Conservation (phyloP, 2,329 filamentous ascomycete species). For the Colletotrichum nymphaeae region DNA sequence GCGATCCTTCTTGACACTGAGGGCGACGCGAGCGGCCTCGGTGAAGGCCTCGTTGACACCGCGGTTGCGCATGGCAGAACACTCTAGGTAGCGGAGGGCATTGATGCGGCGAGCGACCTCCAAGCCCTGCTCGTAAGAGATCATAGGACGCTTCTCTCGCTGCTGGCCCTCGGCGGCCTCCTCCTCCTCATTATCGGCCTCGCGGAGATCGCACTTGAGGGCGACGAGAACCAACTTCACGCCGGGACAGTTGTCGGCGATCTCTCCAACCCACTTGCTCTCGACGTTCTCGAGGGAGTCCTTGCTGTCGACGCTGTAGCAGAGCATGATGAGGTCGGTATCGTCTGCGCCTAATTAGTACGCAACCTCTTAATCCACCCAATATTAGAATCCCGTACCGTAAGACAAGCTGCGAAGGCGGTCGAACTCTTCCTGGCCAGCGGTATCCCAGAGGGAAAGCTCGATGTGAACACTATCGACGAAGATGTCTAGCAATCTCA, state of each 20-base stretch:
- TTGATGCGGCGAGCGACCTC: slow-evolving; percentile 93
- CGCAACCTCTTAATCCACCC: not conserved
- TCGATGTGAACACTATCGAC: slow-evolving; percentile 98
- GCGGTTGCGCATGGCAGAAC: slow-evolving; percentile 97
- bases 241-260: slow-evolving; percentile 95
- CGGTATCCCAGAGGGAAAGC: slow-evolving; percentile 97
- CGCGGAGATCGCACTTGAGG: slow-evolving; percentile 95
- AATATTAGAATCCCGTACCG: slow-evolving; percentile 58
- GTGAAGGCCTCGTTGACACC: slow-evolving; percentile 99
- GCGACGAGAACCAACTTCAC: slow-evolving; percentile 96
- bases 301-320: slow-evolving; percentile 96
- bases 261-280: slow-evolving; percentile 98
- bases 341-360: slow-evolving; percentile 64
- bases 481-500: slow-evolving; percentile 80
- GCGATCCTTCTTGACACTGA: slow-evolving; percentile 76
- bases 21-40: slow-evolving; percentile 92
- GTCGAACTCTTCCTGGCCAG: slow-evolving; percentile 99
- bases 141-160: slow-evolving; percentile 73
- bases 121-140: slow-evolving; percentile 91
- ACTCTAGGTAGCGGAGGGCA: slow-evolving; percentile 95
- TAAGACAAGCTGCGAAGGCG: slow-evolving; percentile 94
- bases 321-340: slow-evolving; percentile 98
- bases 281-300: slow-evolving; percentile 98
- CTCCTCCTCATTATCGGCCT: slow-evolving; percentile 79
- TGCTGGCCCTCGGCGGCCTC: slow-evolving; percentile 56